Evolutionary conservation across 2,329 filamentous ascomycete species (phyloP), one percentile per base, ranked within the genome.

Genomic region (Aspergillus quadrilineatus): DNA sequence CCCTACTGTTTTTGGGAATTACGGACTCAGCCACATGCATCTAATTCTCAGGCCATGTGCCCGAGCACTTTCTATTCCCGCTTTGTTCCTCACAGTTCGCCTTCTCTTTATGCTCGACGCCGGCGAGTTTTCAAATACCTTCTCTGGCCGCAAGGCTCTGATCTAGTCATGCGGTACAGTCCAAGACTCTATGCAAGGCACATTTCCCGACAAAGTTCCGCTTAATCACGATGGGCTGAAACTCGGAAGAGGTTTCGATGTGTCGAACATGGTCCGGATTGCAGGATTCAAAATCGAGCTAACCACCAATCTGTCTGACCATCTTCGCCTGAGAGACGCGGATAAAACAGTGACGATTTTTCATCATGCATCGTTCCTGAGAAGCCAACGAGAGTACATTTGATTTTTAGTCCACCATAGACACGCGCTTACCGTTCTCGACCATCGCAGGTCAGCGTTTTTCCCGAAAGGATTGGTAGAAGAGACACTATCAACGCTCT

Each of bases 241-340:
- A 22, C 26, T 50, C 6, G 28, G 29, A 4, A 34, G 28, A 15
- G 37, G 22, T 1, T 50, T 43, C 4, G 15, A 32, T n/a, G 1
- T 50, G 3, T 41, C 30, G 9, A 68, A 59, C 22, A 32, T 74
- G 1, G 61, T 57, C n/a, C 50, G 56, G 1, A 70, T 79, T 8
- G 75, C 68, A 0, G 76, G 75, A 0, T 65, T 79, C 10, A 29
- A 69, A 14, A 65, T 73, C 4, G 52, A 61, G 5, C 74, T 70
- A 65, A 79, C 77, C 0, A 63, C 67, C 22, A 78, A 79, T 43
- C 57, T 80, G 3, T 62, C 70, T 0, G 74, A 79, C 52, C 77
- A 80, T 58, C 64, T 79, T 2, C 67, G 67, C 1, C 45, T 79
- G 22, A 65, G 61, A 0, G 70, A 77, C 8, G 70, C 74, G n/a